These are phyloP conservation scores for Fomitopsis pinicola DNA, from an alignment of 1,284 basidiomycete genomes.

Conservation along the genomic window DNA sequence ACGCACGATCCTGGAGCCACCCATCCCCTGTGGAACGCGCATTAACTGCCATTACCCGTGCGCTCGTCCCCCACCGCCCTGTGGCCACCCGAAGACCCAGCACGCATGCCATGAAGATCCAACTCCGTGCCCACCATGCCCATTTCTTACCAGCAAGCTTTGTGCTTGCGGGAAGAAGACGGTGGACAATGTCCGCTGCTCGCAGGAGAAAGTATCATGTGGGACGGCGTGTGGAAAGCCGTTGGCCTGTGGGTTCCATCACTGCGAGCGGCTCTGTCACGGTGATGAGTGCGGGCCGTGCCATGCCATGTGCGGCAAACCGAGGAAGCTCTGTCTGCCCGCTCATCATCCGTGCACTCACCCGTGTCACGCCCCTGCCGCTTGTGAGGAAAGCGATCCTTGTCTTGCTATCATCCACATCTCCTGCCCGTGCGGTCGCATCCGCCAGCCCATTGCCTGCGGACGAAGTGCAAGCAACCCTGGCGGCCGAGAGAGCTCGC, in stretches of 20 bases:
- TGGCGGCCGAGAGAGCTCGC: conserved; percentile 32
- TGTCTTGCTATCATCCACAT: conserved; percentile 66
- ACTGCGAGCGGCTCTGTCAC: conserved; percentile 79
- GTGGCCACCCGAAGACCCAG: conserved; percentile 74
- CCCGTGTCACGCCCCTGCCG: conserved; percentile 81
- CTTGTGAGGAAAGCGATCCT: conserved; percentile 75
- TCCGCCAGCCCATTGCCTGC: conserved; percentile 69
- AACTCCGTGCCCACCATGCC: conserved; percentile 77
- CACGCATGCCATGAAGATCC: conserved; percentile 78
- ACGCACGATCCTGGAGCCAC: conserved; percentile 63
- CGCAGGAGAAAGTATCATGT: conserved; percentile 80
- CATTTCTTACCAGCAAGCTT: conserved; percentile 67
- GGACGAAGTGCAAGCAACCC: conserved; percentile 51
- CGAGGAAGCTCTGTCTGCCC: conserved; percentile 76
- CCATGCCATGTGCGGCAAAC: conserved; percentile 74
- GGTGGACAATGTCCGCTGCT: conserved; percentile 71
- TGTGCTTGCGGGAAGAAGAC: conserved; percentile 88
- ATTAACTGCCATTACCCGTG: conserved; percentile 81
- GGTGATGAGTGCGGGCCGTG: conserved; percentile 75
- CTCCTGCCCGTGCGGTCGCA: conserved; percentile 77
- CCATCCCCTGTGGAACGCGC: conserved; percentile 74
- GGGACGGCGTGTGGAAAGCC: conserved; percentile 78
- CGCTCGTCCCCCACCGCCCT: conserved; percentile 61
- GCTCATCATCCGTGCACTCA: conserved; percentile 67
- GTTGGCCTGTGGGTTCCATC: conserved; percentile 81